These are phyloP conservation scores for Grosmannia huntii DNA, from an alignment of 2,329 filamentous ascomycete genomes.

Conservation along the genomic window DNA sequence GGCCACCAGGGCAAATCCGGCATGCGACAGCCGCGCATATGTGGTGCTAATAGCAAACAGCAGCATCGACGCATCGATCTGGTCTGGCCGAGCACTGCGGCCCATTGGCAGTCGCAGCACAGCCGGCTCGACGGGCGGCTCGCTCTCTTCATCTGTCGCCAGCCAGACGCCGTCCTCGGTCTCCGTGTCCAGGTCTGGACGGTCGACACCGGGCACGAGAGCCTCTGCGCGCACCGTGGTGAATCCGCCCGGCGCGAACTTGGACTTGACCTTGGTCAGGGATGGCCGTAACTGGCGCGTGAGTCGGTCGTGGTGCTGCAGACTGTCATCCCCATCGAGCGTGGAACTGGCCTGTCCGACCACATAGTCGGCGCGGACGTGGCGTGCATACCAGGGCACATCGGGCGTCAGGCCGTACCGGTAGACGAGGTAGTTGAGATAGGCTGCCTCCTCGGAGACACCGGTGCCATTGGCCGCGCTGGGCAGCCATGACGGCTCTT, in stretches of 20 bases:
- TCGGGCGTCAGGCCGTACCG: constrained; percentile 15
- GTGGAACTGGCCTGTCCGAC: not conserved
- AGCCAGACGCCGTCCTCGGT: not conserved
- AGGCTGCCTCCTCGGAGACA: constrained; percentile 7
- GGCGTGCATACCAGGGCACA: constrained; percentile 14
- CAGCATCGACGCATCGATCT: constrained; percentile 25
- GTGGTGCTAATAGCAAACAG: constrained; percentile 32
- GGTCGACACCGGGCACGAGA: not conserved
- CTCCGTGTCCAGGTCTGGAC: not conserved
- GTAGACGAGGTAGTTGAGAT: constrained; percentile 15
- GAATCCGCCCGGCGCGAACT: constrained; percentile 5
- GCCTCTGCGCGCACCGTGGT: not conserved
- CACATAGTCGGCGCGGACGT: constrained; percentile 7
- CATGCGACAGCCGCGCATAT: constrained; percentile 24
- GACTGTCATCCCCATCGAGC: not conserved
- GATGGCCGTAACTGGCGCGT: constrained; percentile 8
- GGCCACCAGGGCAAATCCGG: constrained; percentile 25
- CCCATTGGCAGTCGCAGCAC: constrained; percentile 22
- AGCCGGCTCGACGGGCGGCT: constrained; percentile 8
- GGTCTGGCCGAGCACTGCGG: constrained; percentile 17
- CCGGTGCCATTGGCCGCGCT: not conserved
- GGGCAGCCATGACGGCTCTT: not conserved
- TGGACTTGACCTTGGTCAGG: constrained; percentile 11
- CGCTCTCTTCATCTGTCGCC: constrained; percentile 9
- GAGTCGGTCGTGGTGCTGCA: not conserved